phyloP scores from a whole-genome alignment of 2,329 filamentous ascomycete species.

The Colletotrichum liriopes region DNA sequence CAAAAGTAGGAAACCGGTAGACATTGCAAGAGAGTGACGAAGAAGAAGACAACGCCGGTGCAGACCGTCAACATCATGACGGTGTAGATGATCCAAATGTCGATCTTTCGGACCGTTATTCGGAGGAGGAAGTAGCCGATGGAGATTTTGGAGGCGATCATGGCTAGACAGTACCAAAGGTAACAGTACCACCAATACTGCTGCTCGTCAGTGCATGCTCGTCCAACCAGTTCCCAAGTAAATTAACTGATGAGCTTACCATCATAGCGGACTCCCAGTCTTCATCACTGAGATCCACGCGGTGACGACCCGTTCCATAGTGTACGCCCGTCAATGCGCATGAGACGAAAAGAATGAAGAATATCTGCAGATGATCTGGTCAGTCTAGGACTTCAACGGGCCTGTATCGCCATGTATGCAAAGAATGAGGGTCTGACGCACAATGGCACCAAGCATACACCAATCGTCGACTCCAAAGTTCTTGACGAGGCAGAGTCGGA shows the following conservation, averaged over 20 bases:
- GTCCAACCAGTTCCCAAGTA: conserved; percentile 43
- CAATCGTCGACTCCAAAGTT: conserved; percentile 59
- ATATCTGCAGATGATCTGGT: conserved; percentile 45
- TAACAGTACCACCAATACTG: conserved; percentile 59
- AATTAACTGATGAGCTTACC: conserved; percentile 47
- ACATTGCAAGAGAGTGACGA: conserved; percentile 52
- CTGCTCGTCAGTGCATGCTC: neutral
- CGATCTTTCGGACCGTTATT: conserved; percentile 44
- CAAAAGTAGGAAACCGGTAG: conserved; percentile 50
- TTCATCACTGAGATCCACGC: conserved; percentile 48
- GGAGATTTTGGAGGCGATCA: conserved; percentile 54
- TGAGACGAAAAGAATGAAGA: conserved; percentile 54
- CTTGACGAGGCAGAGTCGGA: conserved; percentile 54
- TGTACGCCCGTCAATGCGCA: conserved; percentile 55
- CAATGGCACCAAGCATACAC: conserved; percentile 56
- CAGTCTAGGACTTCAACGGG: neutral
- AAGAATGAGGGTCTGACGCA: conserved; percentile 40
- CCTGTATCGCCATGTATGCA: neutral
- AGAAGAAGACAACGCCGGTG: conserved; percentile 51
- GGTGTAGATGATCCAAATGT: conserved; percentile 49
- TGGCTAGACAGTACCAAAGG: conserved; percentile 55
- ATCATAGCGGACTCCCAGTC: conserved; percentile 54
- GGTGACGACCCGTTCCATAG: conserved; percentile 60
- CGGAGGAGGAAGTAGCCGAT: conserved; percentile 49
- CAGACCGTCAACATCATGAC: conserved; percentile 49